Percentiles rank a stretch among this genome's conserved stretches.
These are phyloP conservation scores for Komagataella phaffii DNA, from an alignment of 805 yeast species.

Conservation along the genomic window DNA sequence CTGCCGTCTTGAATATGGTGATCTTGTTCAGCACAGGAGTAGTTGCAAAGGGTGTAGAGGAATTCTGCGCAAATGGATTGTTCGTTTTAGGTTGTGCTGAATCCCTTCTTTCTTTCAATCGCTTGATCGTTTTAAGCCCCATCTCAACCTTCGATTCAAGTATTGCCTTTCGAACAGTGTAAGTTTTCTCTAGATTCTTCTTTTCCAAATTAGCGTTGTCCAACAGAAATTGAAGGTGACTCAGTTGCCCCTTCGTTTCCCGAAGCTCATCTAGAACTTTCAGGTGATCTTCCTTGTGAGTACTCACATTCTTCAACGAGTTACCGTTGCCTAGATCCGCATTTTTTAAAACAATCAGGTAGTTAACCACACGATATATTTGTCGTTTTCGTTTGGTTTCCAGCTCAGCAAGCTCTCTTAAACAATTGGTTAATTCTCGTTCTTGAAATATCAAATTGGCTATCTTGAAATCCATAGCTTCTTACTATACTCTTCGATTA, in stretches of 20 bases:
- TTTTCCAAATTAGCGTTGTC: slow-evolving; percentile 2
- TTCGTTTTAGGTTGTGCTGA: slow-evolving; percentile 1
- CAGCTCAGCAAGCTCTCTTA: neutral
- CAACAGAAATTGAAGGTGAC: neutral
- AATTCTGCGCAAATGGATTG: slow-evolving; percentile 2
- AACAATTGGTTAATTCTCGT: neutral
- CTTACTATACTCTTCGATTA: neutral
- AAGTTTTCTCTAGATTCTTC: slow-evolving; percentile 2
- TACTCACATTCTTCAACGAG: neutral
- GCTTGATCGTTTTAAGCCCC: slow-evolving; percentile 2
- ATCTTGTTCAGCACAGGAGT: slow-evolving; percentile 10
- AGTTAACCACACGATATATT: neutral
- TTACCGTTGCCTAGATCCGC: neutral
- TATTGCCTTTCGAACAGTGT: slow-evolving; percentile 1
- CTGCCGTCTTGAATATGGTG: slow-evolving; percentile 1
- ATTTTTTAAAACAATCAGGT: neutral
- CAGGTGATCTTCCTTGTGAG: neutral
- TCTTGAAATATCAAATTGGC: neutral
- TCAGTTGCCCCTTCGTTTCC: neutral
- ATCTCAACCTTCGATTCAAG: slow-evolving; percentile 5
- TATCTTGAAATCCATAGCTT: neutral
- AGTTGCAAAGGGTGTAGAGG: slow-evolving; percentile 6
- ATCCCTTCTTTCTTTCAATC: slow-evolving; percentile 1
- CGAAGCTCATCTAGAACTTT: neutral
- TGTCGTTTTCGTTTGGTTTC: neutral